Base-by-base conservation (phyloP, 345 rosid species). In the Camelina neglecta region DNA sequence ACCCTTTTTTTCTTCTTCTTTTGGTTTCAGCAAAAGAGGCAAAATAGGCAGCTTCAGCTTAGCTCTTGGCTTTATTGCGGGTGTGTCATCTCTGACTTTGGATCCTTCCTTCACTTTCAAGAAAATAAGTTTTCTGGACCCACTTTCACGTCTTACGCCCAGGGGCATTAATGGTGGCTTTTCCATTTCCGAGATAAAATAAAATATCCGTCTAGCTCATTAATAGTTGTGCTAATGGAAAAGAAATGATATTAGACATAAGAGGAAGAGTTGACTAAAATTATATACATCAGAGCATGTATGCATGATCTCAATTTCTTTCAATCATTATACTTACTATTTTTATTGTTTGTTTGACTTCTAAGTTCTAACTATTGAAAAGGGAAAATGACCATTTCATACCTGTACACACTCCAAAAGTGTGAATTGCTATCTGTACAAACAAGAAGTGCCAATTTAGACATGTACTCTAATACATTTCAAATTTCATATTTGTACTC, bases 61-160 rank as follows among this genome's bases (percentile, higher is more conserved):
- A 18, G 18, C 24, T 18, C 60, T 42, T 62, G 49, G 48, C 49
- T 59, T 59, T 26, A 60, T 12, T 20, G 11, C 13, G 18, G 73
- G 62, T 20, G 64, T 75, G 58, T 75, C 74, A 60, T 69, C 8
- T 76, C 56, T 76, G 79, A 76, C 79, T 69, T 62, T 67, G 45
- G 35, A 67, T 62, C 42, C 38, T 29, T 29, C 69, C 3, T 68
- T 51, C 0, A 6, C 11, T 75, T 53, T 75, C 45, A 68, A 67
- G 74, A n/a, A 24, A 58, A 15, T 49, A 38, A 18, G 61, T 20
- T 29, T 10, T 16, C 31, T 59, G 67, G 79, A 24, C 79, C 79
- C 73, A 41, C 45, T 13, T 1, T 36, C 79, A 75, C 72, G 73
- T 75, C 72, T 24, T 33, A 33, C 12, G 23, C 42, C 13, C 8